A percentile compares a stretch with the other conserved stretches of the same genome.
Evolutionary conservation across 2,329 filamentous ascomycete species (phyloP).

Genomic region (Fusarium begoniae): DNA sequence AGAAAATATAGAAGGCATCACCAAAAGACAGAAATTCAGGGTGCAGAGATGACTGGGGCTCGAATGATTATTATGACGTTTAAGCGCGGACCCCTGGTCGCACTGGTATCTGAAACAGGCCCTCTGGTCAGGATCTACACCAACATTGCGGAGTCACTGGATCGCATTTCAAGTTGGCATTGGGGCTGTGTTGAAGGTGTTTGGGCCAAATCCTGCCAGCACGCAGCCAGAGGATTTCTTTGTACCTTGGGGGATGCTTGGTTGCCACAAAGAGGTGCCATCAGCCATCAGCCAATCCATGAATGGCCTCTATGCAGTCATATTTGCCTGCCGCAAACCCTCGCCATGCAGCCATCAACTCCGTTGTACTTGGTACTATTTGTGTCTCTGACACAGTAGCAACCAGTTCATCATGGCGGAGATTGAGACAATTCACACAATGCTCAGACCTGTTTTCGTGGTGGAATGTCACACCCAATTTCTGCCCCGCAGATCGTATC

Average conservation of each 20-base stretch:
- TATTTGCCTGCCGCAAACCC: background rate
- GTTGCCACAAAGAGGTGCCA: background rate
- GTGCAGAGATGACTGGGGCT: conserved; percentile 24
- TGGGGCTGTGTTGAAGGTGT: conserved; percentile 33
- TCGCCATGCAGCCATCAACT: background rate
- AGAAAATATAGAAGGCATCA: conserved; percentile 17
- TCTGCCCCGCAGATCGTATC: background rate
- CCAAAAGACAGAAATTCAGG: conserved; percentile 12
- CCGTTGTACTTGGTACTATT: background rate
- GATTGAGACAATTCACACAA: background rate
- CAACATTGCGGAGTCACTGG: conserved; percentile 32
- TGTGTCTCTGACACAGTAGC: background rate
- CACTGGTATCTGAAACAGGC: conserved; percentile 34
- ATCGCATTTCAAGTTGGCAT: conserved; percentile 35
- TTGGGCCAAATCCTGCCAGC: conserved; percentile 31
- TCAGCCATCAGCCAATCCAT: background rate
- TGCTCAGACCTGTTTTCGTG: background rate
- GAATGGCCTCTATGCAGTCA: background rate
- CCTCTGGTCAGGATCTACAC: conserved; percentile 34
- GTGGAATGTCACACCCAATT: conserved; percentile 3
- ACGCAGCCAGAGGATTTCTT: conserved; percentile 17
- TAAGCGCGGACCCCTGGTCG: conserved; percentile 42
- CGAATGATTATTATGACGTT: conserved; percentile 40
- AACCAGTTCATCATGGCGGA: background rate
- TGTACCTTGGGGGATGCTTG: background rate